A percentile compares a stretch with the other conserved stretches of the same genome.
Evolutionary conservation across 305 asterid species (phyloP).

Genomic region (Withania somnifera): DNA sequence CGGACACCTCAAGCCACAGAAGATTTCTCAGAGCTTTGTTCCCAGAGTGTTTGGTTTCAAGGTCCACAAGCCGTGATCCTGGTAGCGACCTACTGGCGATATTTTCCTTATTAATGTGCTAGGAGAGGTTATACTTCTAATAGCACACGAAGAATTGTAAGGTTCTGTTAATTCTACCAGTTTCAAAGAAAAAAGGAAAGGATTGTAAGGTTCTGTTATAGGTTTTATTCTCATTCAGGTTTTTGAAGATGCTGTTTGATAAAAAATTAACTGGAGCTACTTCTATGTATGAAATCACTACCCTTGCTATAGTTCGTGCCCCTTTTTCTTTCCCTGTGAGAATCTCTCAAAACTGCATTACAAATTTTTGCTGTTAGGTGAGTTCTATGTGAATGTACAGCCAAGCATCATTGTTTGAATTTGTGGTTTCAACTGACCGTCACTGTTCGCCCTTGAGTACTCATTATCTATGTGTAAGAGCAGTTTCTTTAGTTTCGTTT

Average conservation of each 20-base stretch:
- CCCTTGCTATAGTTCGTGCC: background rate
- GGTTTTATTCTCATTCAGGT: background rate
- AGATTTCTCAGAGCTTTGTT: constrained; percentile 34
- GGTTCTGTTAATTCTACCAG: background rate
- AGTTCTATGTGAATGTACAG: background rate
- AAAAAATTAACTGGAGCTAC: background rate
- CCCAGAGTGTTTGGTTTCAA: constrained; percentile 50
- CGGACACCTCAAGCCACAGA: constrained; percentile 47
- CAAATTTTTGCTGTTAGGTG: background rate
- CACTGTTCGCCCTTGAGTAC: background rate
- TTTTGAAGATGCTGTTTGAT: background rate
- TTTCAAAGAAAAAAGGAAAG: background rate
- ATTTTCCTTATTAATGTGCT: constrained; percentile 1
- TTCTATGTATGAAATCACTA: background rate
- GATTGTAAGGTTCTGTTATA: background rate
- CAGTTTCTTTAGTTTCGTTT: background rate
- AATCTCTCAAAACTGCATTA: background rate
- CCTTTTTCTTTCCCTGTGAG: background rate
- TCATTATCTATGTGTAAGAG: background rate
- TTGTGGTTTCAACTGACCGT: background rate
- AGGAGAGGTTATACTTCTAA: background rate
- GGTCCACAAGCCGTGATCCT: constrained; percentile 38
- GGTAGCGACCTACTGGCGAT: background rate
- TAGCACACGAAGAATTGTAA: constrained; percentile 3
- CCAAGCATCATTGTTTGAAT: background rate